Evolutionary conservation across 176 grass and related monocot species (phyloP).

Genomic region (Luzula sylvatica): DNA sequence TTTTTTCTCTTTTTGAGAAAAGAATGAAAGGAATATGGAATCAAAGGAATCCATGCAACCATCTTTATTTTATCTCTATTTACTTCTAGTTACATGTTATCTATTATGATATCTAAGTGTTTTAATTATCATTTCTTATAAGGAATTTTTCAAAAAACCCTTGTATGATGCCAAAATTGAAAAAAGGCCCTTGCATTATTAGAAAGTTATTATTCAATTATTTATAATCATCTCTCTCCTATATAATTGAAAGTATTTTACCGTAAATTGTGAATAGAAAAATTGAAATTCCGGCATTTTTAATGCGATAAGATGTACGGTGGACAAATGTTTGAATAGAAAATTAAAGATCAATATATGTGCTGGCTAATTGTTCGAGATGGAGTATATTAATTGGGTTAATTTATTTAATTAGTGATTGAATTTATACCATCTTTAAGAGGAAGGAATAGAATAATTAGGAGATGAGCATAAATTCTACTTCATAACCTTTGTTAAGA

Average conservation of each 20-base stretch:
- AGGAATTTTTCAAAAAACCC: no score
- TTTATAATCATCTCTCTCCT: no score
- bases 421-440: constrained; percentile 54
- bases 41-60: constrained; percentile 39
- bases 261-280: no score
- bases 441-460: constrained; percentile 37
- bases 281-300: no score
- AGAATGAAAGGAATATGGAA: constrained; percentile 24
- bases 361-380: constrained; percentile 26
- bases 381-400: constrained; percentile 23
- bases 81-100: no score
- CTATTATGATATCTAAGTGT: no score
- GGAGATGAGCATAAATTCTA: constrained; percentile 48
- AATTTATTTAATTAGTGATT: constrained; percentile 33
- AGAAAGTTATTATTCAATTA: no score
- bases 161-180: no score
- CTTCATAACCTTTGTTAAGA: constrained; percentile 63
- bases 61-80: constrained; percentile 42
- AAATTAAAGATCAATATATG: constrained; percentile 4
- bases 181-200: no score
- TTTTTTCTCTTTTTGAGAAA: constrained; percentile 17
- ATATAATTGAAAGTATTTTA: no score
- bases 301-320: constrained; percentile 11
- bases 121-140: no score
- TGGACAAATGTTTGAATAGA: constrained; percentile 20